Percentiles rank a stretch among this genome's conserved stretches.
These are phyloP conservation scores for Chlorella sp. DNA, from an alignment of 139 green algal genomes.

Conservation along the genomic window DNA sequence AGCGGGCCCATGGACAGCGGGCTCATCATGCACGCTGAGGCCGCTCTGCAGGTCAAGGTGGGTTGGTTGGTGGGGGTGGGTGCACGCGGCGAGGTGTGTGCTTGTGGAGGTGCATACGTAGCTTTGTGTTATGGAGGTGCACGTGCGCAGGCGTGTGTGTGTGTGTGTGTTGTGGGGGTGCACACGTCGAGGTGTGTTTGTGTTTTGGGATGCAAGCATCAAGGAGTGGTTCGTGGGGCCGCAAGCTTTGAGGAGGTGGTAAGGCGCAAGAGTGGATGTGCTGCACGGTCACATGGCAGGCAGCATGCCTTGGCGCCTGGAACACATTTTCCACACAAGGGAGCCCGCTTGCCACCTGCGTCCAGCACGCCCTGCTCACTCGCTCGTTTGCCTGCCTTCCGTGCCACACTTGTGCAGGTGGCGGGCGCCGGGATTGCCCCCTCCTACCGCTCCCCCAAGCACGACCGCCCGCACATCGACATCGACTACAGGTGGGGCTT, in stretches of 20 bases:
- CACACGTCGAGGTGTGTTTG: too few species aligned
- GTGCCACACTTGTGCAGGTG: neutral
- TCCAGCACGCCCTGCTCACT: neutral
- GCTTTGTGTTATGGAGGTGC: too few species aligned
- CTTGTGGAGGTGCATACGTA: neutral
- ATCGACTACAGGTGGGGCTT: conserved; percentile 67
- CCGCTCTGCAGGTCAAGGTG: neutral
- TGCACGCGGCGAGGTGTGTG: neutral
- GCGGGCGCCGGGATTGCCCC: neutral
- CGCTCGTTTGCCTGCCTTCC: too few species aligned
- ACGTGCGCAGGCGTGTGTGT: too few species aligned
- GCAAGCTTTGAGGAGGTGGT: too few species aligned
- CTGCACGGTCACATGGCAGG: neutral
- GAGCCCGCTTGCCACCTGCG: neutral
- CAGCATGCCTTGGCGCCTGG: neutral
- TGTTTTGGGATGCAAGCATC: too few species aligned
- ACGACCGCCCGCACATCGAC: conserved; percentile 62
- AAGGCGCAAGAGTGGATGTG: neutral
- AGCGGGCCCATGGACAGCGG: conserved; percentile 4
- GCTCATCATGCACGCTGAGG: neutral
- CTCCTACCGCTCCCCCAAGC: conserved; percentile 53
- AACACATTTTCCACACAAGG: too few species aligned
- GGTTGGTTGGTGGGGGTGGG: neutral
- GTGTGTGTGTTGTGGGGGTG: too few species aligned
- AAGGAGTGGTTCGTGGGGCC: too few species aligned